These are phyloP conservation scores for Sistotremastrum suecicum DNA, from an alignment of 768 basidiomycete genomes.

Conservation along the genomic window DNA sequence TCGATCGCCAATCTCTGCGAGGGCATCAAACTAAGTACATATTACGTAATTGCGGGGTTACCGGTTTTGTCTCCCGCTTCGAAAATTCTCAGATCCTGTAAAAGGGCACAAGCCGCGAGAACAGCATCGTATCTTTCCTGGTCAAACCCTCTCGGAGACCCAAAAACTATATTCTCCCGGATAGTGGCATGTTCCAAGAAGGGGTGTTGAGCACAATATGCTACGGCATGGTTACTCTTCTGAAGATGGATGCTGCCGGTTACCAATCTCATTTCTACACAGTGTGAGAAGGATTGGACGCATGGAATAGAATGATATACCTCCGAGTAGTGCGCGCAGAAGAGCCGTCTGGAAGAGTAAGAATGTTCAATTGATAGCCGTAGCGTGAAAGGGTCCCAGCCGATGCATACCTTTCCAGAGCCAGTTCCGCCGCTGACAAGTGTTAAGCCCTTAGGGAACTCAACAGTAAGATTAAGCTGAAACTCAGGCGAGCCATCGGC, in stretches of 20 bases:
- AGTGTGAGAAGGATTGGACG: conserved; percentile 1
- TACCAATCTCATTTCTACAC: conserved; percentile 43
- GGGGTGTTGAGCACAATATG: conserved; percentile 56
- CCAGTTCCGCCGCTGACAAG: conserved; percentile 54
- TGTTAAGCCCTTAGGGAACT: conserved; percentile 44
- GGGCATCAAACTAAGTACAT: background rate
- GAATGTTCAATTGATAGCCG: too few species aligned
- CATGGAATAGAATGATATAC: conserved; percentile 18
- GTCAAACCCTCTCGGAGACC: conserved; percentile 42
- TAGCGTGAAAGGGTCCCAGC: too few species aligned
- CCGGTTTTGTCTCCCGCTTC: conserved; percentile 71
- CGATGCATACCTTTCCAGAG: conserved; percentile 34
- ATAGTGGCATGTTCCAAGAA: conserved; percentile 76
- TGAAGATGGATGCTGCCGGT: conserved; percentile 39
- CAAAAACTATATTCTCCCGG: conserved; percentile 69
- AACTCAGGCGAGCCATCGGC: conserved; percentile 24
- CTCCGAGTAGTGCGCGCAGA: conserved; percentile 51
- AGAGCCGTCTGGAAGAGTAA: conserved; percentile 27
- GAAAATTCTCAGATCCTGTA: conserved; percentile 56
- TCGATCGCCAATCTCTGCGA: conserved; percentile 63
- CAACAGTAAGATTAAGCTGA: conserved; percentile 38
- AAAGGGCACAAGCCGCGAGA: conserved; percentile 61
- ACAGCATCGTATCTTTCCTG: conserved; percentile 50
- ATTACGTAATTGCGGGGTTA: conserved; percentile 9
- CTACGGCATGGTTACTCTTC: conserved; percentile 45